Evolutionary conservation across 805 yeast genomes (phyloP), one percentile per base, ranked within the genome.

Genomic region (Komagataella phaffii): DNA sequence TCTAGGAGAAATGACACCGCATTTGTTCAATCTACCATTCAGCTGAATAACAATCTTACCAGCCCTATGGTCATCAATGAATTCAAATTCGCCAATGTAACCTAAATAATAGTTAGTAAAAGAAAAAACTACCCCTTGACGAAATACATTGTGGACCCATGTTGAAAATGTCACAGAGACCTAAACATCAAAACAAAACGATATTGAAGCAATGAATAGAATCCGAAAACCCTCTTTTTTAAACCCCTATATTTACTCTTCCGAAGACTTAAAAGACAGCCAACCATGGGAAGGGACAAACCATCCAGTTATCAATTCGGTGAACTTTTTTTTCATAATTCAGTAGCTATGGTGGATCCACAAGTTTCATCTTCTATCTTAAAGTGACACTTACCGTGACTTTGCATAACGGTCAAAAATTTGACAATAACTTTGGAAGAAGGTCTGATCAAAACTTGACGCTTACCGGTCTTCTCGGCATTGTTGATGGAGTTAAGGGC

Each of bases 271-370:
- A 89, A 88, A 90, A 82, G 96, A 88, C 96, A 85, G 89, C 82
- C 76, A 77, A 95, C 83, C 91, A 89, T 85, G 72, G 82, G 73
- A 69, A 71, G 86, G 84, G 86, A 79, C 96, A 80, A 71, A 74
- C 90, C 95, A 87, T 88, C 96, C 89, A 90, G 96, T 90, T 89
- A 90, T 89, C 95, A 87, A 83, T 81, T 84, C 96, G 96, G 93
- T 69, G 68, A 44, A 36, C 7, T 40, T 36, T 44, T n/a, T 43
- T 24, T 7, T 23, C 7, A 19, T 14, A 40, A n/a, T 24, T 50
- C n/a, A n/a, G 43, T 45, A 51, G 51, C 3, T 53, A 18, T 23
- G 17, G 23, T 49, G 24, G 43, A 51, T n/a, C 17, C 17, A n/a
- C n/a, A 23, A 4, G 10, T 10, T 7, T 30, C 40, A 14, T 30